These are phyloP conservation scores for Panellus pusillus DNA, from an alignment of 768 basidiomycete species.

Conservation along the genomic window DNA sequence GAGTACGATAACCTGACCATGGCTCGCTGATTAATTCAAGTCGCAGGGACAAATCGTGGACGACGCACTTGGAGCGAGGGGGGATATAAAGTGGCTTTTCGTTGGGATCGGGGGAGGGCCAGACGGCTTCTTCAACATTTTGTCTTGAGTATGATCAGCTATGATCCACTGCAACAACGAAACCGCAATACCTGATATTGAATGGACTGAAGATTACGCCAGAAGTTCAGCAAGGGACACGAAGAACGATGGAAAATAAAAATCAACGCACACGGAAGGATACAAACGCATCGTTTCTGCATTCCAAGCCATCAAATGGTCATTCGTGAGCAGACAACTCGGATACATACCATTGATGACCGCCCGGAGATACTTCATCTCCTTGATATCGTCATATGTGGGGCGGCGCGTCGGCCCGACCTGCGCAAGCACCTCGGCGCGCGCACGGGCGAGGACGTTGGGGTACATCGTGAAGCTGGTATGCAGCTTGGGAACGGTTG, in stretches of 20 bases:
- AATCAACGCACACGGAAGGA: slow-evolving; percentile 42
- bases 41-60: neutral
- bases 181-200: slow-evolving; percentile 29
- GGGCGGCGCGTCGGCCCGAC: slow-evolving; percentile 47
- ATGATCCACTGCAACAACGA: neutral
- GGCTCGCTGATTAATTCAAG: neutral
- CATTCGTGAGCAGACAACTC: neutral
- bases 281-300: slow-evolving; percentile 54
- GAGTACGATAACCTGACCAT: slow-evolving; percentile 34
- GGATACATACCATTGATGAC: slow-evolving; percentile 51
- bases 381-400: slow-evolving; percentile 54
- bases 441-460: slow-evolving; percentile 41
- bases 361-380: slow-evolving; percentile 62
- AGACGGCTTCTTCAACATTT: slow-evolving; percentile 27
- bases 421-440: slow-evolving; percentile 48
- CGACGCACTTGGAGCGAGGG: slow-evolving; percentile 26
- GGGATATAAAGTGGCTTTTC: slow-evolving; percentile 39
- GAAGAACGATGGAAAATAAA: too few species aligned
- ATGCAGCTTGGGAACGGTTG: neutral
- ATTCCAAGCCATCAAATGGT: neutral
- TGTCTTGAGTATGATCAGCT: slow-evolving; percentile 32
- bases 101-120: slow-evolving; percentile 28
- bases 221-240: neutral
- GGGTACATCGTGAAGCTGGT: slow-evolving; percentile 36
- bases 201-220: slow-evolving; percentile 36